Evolutionary conservation across 2,329 filamentous ascomycete genomes (phyloP), one percentile per base, ranked within the genome.

Genomic region (Hypomyces rosellus): DNA sequence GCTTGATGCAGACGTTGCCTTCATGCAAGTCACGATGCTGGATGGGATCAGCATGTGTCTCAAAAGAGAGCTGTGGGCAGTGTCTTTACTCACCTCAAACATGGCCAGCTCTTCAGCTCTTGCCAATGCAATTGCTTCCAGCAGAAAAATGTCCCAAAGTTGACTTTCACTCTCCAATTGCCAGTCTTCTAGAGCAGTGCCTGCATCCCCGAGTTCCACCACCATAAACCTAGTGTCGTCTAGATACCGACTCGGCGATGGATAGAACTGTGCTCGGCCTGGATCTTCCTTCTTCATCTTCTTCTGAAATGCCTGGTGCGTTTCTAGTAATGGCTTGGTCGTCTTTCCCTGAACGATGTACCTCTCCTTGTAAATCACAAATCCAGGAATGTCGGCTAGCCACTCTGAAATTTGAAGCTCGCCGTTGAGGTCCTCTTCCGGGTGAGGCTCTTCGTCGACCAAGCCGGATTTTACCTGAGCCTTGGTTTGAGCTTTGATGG

Each of bases 21-120:
- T 85, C 81, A 57, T 85, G 82, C 4, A 85, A 69, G 57, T 85
- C 82, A 5, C 82, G 78, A 58, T 85, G 82, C 79, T 83, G 37
- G 12, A 12, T 16, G 53, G 5, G 3, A 30, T 7, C 3, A 30
- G 25, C 25, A 30, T 2, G 8, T 4, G 25, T 30, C 6, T 30
- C 25, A 30, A 30, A 30, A 30, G 4, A 11, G 25, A 30, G 25
- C 6, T 11, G 25, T 30, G 25, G 9, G 9, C 9, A 30, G 9
- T 30, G 9, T 8, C 15, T 1, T 15, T 5, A 12, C 51, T 50
- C 63, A 81, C 80, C 73, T 85, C 82, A 49, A 85, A 85, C 58
- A 75, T 72, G 54, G 77, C 72, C 40, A 76, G 63, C 14, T 75
- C 74, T 51, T 85, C 82, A 0, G 80, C 82, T 41, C 80, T 69